Conservation (phyloP, 1,284 basidiomycete genomes). For the Cerioporus squamosus region DNA sequence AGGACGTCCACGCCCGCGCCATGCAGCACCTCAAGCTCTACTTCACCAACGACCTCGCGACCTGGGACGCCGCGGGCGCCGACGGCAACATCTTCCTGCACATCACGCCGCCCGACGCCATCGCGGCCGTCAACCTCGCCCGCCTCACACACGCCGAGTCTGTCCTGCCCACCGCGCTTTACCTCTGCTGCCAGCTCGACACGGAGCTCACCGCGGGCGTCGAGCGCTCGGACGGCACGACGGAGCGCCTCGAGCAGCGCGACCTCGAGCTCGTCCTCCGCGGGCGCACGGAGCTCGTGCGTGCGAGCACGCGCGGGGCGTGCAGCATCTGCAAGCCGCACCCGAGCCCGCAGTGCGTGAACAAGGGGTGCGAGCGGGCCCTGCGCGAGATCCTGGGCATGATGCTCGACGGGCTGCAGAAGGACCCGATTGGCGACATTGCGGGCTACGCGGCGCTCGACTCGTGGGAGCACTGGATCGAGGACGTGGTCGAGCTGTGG, state of each 20-base stretch:
- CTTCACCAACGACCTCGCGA: slow-evolving; percentile 25
- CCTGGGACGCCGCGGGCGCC: slow-evolving; percentile 21
- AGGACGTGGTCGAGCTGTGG: slow-evolving; percentile 27
- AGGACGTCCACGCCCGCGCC: slow-evolving; percentile 22
- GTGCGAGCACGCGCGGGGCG: slow-evolving; percentile 25
- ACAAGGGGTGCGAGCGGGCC: slow-evolving; percentile 23
- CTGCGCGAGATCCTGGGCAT: slow-evolving; percentile 24
- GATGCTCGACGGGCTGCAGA: slow-evolving; percentile 27
- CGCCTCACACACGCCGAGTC: slow-evolving; percentile 24
- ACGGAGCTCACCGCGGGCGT: slow-evolving; percentile 20
- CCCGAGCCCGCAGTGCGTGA: slow-evolving; percentile 20
- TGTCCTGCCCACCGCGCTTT: slow-evolving; percentile 27
- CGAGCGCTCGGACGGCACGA: slow-evolving; percentile 20
- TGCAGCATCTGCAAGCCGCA: slow-evolving; percentile 22
- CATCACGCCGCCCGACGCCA: slow-evolving; percentile 23
- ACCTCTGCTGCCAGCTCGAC: slow-evolving; percentile 29
- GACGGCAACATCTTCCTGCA: slow-evolving; percentile 22
- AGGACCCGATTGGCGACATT: slow-evolving; percentile 26
- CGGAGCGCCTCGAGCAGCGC: slow-evolving; percentile 21
- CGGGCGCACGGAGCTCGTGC: slow-evolving; percentile 26
- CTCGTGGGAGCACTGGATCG: slow-evolving; percentile 29
- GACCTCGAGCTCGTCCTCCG: slow-evolving; percentile 26
- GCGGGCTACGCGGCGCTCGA: slow-evolving; percentile 25
- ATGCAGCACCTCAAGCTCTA: slow-evolving; percentile 24
- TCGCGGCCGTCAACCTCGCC: slow-evolving; percentile 26